phyloP scores from a whole-genome alignment of 441 rosid species.

The Arabidopsis lyrata region DNA sequence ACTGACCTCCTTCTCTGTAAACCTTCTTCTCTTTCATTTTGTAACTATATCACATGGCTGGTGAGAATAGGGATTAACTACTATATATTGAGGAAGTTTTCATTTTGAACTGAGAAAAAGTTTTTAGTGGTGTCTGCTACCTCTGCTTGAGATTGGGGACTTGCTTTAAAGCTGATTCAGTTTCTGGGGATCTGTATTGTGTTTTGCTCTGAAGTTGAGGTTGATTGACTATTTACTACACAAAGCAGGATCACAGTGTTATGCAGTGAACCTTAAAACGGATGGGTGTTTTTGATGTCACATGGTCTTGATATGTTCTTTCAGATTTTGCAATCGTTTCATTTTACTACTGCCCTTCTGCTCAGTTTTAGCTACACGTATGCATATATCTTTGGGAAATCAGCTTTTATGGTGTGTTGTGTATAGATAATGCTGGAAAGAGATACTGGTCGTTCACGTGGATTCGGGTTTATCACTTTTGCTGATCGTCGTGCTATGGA shows the following conservation, averaged over 20 bases:
- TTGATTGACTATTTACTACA: conserved; percentile 24
- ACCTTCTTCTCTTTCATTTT: conserved; percentile 37
- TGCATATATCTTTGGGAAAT: conserved; percentile 45
- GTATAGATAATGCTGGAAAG: conserved; percentile 95
- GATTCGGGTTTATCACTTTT: conserved; percentile 97
- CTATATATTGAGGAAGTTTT: conserved; percentile 8
- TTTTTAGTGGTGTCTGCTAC: conserved; percentile 26
- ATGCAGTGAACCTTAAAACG: conserved; percentile 24
- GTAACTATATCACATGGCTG: conserved; percentile 20
- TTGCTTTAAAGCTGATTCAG: conserved; percentile 38
- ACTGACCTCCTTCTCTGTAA: conserved; percentile 33
- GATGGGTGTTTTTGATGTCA: conserved; percentile 35
- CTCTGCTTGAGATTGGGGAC: conserved; percentile 33
- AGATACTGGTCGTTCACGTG: conserved; percentile 94
- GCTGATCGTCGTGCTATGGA: conserved; percentile 96
- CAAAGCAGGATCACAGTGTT: conserved; percentile 31
- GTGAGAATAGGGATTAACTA: conserved; percentile 18
- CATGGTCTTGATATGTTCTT: conserved; percentile 37
- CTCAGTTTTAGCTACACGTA: conserved; percentile 35
- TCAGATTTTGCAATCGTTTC: conserved; percentile 40
- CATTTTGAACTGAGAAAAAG: conserved; percentile 25
- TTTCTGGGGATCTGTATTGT: conserved; percentile 37
- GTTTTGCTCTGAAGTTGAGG: conserved; percentile 37
- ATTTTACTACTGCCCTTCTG: conserved; percentile 31
- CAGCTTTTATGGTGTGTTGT: conserved; percentile 52